Evolutionary conservation across 495 filamentous ascomycete species (phyloP), one percentile per base, ranked within the genome.

Genomic region (Acidomyces sp.): DNA sequence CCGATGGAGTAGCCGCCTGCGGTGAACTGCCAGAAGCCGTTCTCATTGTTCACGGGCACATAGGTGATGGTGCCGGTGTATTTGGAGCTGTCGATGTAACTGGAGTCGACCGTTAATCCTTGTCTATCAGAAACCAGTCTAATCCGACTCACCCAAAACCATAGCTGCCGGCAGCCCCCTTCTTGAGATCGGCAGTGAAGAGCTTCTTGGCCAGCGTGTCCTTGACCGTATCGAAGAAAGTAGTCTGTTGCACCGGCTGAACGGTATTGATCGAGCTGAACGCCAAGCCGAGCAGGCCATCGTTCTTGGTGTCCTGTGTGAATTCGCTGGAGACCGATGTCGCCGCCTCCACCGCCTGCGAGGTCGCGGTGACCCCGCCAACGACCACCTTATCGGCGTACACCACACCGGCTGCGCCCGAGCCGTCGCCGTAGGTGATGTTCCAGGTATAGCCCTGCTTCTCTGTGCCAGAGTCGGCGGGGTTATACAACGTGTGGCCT

Each of bases 21-120:
- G 15, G 69, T 74, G 62, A 84, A 85, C 30, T 60, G 53, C 83
- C 83, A 90, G 64, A 71, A 86, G 29, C 82, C 80, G 31, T 74
- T 58, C 13, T 57, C 58, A 54, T 43, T 71, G 55, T 72, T 67
- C 29, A 85, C 78, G 15, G 61, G 24, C 3, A 61, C 57, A 56
- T 80, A 87, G 44, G 69, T 63, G 49, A 90, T 67, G 25, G 55
- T 52, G 44, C 80, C 77, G 13, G 62, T 74, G 37, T 69, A 67
- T 31, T 75, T 70, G 40, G 68, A 72, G 39, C 69, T 77, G 43
- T 77, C 78, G 29, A 86, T 69, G 38, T 76, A 16, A 70, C n/a
- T n/a, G n/a, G n/a, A n/a, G n/a, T n/a, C n/a, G n/a, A n/a, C n/a
- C n/a, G n/a, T n/a, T n/a, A n/a, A n/a, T n/a, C n/a, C n/a, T n/a